Conservation (phyloP, 176 grass and related monocot genomes). For the Oryza coarctata region DNA sequence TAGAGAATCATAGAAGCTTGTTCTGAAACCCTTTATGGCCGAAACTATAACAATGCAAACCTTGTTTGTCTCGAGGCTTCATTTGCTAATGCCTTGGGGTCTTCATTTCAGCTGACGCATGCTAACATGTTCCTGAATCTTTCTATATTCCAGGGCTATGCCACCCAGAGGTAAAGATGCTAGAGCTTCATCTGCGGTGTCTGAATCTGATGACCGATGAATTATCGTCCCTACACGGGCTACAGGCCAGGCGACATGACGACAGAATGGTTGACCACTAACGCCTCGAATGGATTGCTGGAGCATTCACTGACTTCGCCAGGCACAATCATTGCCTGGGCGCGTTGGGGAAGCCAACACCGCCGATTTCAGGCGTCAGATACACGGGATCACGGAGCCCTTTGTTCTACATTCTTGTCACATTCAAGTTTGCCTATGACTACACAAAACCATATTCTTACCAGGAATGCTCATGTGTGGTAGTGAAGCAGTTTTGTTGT, state of each 20-base stretch:
- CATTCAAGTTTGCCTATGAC: neutral
- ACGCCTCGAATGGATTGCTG: slow-evolving; percentile 11
- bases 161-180: slow-evolving; percentile 86
- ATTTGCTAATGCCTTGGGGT: neutral
- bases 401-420: slow-evolving; percentile 6
- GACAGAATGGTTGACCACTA: slow-evolving; percentile 33
- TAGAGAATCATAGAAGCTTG: neutral
- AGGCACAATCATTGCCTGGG: slow-evolving; percentile 30
- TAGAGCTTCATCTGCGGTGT: slow-evolving; percentile 70
- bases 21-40: neutral
- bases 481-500: slow-evolving; percentile 40
- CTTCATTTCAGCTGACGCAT: neutral
- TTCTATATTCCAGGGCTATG: slow-evolving; percentile 72
- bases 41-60: slow-evolving; percentile 5
- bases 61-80: neutral
- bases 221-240: neutral
- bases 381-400: neutral
- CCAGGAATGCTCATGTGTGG: neutral
- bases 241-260: slow-evolving; percentile 22
- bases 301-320: slow-evolving; percentile 26
- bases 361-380: slow-evolving; percentile 6
- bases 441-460: neutral
- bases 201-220: slow-evolving; percentile 48
- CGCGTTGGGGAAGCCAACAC: slow-evolving; percentile 1
- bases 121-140: slow-evolving; percentile 32